Conservation (phyloP, 192 early-diverging fungal genomes). For the Chytriomyces confervae region DNA sequence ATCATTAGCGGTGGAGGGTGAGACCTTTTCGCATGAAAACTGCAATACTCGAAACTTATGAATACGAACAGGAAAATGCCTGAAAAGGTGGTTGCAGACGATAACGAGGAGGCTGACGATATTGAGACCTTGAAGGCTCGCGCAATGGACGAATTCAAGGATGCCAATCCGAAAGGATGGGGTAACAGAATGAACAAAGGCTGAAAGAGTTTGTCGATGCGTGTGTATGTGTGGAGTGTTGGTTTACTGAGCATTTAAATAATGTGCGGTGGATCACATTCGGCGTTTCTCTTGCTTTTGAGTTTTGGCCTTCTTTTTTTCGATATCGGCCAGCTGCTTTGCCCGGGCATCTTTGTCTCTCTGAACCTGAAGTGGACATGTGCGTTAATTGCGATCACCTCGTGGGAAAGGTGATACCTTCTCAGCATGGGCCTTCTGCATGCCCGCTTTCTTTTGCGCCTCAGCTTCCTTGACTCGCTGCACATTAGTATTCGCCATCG, state of each 20-base stretch:
- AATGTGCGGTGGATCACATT: slow-evolving; percentile 32
- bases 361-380: not conserved
- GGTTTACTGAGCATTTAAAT: too few species aligned
- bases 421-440: slow-evolving; percentile 4
- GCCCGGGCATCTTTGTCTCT: slow-evolving; percentile 44
- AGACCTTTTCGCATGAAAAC: slow-evolving; percentile 5
- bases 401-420: not conserved
- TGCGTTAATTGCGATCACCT: not conserved
- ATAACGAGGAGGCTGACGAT: slow-evolving; percentile 83
- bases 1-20: slow-evolving; percentile 87
- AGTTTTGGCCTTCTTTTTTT: slow-evolving; percentile 51
- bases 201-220: not conserved
- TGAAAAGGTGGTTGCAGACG: slow-evolving; percentile 74
- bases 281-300: slow-evolving; percentile 56
- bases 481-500: slow-evolving; percentile 62
- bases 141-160: slow-evolving; percentile 91
- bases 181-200: slow-evolving; percentile 59
- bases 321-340: too few species aligned
- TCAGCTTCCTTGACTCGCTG: slow-evolving; percentile 67
- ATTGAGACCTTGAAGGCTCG: slow-evolving; percentile 84
- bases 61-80: slow-evolving; percentile 64
- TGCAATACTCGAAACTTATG: too few species aligned
- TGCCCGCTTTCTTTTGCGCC: slow-evolving; percentile 31
- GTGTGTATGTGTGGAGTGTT: too few species aligned
- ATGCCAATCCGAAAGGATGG: slow-evolving; percentile 57